Conservation (phyloP, 352 stramenopile species). For the Stramenopiles sp. region DNA sequence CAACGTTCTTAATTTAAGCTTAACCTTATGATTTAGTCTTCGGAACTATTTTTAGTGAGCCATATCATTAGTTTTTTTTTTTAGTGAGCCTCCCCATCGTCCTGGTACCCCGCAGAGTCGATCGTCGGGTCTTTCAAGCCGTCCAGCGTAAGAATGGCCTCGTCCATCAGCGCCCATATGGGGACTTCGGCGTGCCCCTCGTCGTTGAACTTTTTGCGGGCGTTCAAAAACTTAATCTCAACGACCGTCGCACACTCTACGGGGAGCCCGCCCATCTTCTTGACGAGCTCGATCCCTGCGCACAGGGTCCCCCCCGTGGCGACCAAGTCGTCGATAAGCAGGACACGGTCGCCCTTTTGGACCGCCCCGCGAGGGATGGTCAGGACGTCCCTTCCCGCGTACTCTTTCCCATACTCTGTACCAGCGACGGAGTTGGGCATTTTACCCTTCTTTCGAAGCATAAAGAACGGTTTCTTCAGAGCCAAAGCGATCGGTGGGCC, state of each 20-base stretch:
- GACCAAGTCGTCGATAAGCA: constrained; percentile 91
- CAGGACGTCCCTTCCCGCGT: constrained; percentile 52
- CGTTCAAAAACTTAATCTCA: constrained; percentile 65
- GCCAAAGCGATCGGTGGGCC: constrained; percentile 73
- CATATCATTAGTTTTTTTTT: too few relatives aligned
- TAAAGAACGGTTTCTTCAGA: constrained; percentile 93
- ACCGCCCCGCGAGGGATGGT: constrained; percentile 58
- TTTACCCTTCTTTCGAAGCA: constrained; percentile 92
- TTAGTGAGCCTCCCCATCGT: constrained; percentile 46
- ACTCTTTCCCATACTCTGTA: constrained; percentile 77
- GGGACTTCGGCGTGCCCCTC: constrained; percentile 32
- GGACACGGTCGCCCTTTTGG: constrained; percentile 50
- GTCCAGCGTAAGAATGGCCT: constrained; percentile 38
- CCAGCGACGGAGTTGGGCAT: constrained; percentile 79
- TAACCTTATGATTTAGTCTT: too few relatives aligned
- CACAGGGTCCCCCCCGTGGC: constrained; percentile 81
- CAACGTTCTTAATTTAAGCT: too few relatives aligned
- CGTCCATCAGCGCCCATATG: constrained; percentile 39
- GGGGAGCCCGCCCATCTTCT: constrained; percentile 46
- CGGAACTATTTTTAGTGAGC: too few relatives aligned
- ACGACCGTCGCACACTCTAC: constrained; percentile 81
- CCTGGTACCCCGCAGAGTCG: constrained; percentile 35
- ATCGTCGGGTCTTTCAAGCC: constrained; percentile 18
- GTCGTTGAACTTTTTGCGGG: constrained; percentile 29
- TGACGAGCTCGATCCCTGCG: constrained; percentile 51